Evolutionary conservation across 805 yeast genomes (phyloP).

Genomic region (Pichia thaimueangensis): DNA sequence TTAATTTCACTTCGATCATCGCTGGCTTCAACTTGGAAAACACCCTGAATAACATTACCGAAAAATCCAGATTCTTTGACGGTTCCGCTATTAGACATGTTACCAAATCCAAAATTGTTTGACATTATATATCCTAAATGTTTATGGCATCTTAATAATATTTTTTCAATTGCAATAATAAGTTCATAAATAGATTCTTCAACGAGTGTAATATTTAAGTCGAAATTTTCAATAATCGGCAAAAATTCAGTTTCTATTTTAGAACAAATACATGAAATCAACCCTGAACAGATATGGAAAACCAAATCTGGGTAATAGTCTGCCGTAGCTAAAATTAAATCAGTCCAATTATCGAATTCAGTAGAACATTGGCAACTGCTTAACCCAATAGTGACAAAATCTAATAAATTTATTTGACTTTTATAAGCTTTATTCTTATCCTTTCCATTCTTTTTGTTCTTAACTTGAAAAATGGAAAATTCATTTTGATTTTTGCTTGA

Average conservation of each 20-base stretch:
- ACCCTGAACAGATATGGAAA: slow-evolving; percentile 18
- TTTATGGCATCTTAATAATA: slow-evolving; percentile 54
- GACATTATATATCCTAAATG: slow-evolving; percentile 30
- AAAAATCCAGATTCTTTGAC: slow-evolving; percentile 48
- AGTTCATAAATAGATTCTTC: slow-evolving; percentile 40
- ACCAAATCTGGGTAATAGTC: slow-evolving; percentile 24
- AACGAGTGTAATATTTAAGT: slow-evolving; percentile 12
- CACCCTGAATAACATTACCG: slow-evolving; percentile 70
- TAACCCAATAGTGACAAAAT: slow-evolving; percentile 25
- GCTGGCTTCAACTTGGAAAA: slow-evolving; percentile 66
- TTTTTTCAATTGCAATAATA: slow-evolving; percentile 57
- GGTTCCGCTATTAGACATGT: slow-evolving; percentile 9
- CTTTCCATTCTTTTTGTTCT: no score
- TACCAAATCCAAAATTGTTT: slow-evolving; percentile 15
- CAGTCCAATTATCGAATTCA: slow-evolving; percentile 25
- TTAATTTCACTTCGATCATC: slow-evolving; percentile 43
- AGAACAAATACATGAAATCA: slow-evolving; percentile 24
- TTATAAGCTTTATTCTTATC: background rate
- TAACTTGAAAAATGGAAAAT: slow-evolving; percentile 6
- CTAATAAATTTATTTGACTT: slow-evolving; percentile 17
- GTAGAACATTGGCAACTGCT: slow-evolving; percentile 17
- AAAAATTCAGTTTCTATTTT: slow-evolving; percentile 23
- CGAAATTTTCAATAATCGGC: background rate
- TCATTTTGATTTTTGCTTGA: slow-evolving; percentile 17
- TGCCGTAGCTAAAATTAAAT: slow-evolving; percentile 19